Evolutionary conservation across 2,329 filamentous ascomycete species (phyloP).

Genomic region (Fusarium solani-melongenae): DNA sequence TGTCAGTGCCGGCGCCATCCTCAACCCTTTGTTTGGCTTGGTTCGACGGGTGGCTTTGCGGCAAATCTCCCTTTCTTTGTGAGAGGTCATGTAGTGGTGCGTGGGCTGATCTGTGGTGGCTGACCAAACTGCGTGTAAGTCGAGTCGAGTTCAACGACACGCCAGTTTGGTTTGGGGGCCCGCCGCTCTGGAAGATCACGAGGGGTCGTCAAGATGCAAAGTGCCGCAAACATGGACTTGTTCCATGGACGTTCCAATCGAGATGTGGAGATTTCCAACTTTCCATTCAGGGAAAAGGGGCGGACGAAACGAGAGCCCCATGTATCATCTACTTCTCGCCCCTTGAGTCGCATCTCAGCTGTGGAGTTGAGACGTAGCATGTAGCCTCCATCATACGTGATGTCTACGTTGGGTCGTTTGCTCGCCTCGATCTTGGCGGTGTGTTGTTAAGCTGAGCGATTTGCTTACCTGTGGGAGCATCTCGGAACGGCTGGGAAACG

Average conservation of each 20-base stretch:
- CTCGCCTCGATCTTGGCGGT: slow-evolving; percentile 18
- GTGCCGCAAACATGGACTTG: slow-evolving; percentile 11
- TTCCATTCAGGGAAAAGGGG: slow-evolving; percentile 1
- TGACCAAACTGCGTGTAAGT: slow-evolving; percentile 17
- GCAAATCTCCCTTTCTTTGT: slow-evolving; percentile 4
- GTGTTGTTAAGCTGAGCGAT: slow-evolving; percentile 26
- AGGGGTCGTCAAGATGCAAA: slow-evolving; percentile 5
- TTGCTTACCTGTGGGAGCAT: slow-evolving; percentile 17
- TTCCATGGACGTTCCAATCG: slow-evolving; percentile 19
- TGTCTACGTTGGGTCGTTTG: not conserved
- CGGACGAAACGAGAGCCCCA: not conserved
- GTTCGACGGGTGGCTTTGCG: slow-evolving; percentile 1
- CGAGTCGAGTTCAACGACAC: slow-evolving; percentile 4
- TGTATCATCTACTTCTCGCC: slow-evolving; percentile 25
- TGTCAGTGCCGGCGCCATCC: slow-evolving; percentile 27
- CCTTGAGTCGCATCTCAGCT: slow-evolving; percentile 2
- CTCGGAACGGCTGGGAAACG: slow-evolving; percentile 10
- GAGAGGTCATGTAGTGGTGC: not conserved
- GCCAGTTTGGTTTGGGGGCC: not conserved
- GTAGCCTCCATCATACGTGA: slow-evolving; percentile 25
- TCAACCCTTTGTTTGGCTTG: not conserved
- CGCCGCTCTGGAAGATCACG: slow-evolving; percentile 13
- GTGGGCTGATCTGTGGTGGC: slow-evolving; percentile 25
- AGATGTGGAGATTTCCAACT: slow-evolving; percentile 22
- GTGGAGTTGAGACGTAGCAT: slow-evolving; percentile 23